Base-by-base conservation (phyloP, 2,329 filamentous ascomycete species). In the Aspergillus costaricaensis region DNA sequence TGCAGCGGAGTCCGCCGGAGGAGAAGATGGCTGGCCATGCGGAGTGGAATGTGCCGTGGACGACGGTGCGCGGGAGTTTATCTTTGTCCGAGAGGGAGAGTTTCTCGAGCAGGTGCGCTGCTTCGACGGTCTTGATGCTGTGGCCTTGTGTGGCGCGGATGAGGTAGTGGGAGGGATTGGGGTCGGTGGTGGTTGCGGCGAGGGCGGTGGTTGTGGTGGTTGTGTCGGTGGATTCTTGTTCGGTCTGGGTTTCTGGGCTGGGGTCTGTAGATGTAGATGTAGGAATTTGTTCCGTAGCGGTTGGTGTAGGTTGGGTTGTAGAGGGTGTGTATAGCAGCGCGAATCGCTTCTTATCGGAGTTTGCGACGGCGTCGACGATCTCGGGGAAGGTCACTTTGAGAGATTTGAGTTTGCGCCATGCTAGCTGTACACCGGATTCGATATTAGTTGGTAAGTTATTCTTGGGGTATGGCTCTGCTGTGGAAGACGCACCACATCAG, bases 81-180 rank as follows among this genome's bases (percentile, higher is more conserved):
- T 65, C 59, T 27, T 85, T 23, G 70, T 83, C 6, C 73, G 83
- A 83, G 0, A 86, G 72, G 1, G 86, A 88, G 59, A 97, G 81
- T 6, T 88, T 87, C 19, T 82, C 83, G 3, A 96, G 85, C 2
- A 96, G 83, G 0, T 84, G 84, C 50, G 88, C 86, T n/a, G 86
- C 86, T 27, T 91, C 88, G 38, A 88, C 68, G 6, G 88, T 79
- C 70, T 87, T 86, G 72, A 99, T 91, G 69, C 87, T 92, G 80
- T 98, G 95, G 57, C 95, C 95, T 79, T 98, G 95, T 72, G 96
- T 96, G 27, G 95, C 95, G 70, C 95, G 92, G 78, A 99, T 97
- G 32, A 96, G 83, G 80, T 88, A 97, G 74, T 90, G 83, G 0
- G 82, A 75, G 0, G 91, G 83, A 53, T 89, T 80, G 0, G 90